Conservation (phyloP, 2,329 filamentous ascomycete genomes). For the Aspergillus melleus region DNA sequence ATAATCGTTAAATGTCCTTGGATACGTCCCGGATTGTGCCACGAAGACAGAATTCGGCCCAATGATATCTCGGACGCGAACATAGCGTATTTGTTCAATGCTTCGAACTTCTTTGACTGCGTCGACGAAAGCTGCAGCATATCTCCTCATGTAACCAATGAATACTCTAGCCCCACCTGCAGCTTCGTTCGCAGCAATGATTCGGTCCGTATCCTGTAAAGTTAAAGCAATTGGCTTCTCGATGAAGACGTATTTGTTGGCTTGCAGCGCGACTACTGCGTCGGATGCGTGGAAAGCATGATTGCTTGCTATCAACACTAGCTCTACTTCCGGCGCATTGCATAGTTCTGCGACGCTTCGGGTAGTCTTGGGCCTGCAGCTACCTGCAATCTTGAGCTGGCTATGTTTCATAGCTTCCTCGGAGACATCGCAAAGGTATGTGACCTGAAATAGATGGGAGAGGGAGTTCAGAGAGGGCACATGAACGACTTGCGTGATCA, state of each 20-base stretch:
- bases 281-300: slow-evolving; percentile 55
- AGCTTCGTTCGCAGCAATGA: slow-evolving; percentile 36
- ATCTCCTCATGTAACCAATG: slow-evolving; percentile 62
- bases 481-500: slow-evolving; percentile 53
- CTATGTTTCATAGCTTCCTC: slow-evolving; percentile 42
- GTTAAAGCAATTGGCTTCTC: slow-evolving; percentile 52
- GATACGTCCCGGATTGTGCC: slow-evolving; percentile 32
- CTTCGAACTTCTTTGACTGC: slow-evolving; percentile 53
- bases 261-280: slow-evolving; percentile 49
- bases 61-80: slow-evolving; percentile 51
- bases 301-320: slow-evolving; percentile 52
- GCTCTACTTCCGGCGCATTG: slow-evolving; percentile 46
- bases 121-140: slow-evolving; percentile 54
- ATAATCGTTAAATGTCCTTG: slow-evolving; percentile 46
- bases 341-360: slow-evolving; percentile 45
- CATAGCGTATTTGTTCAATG: slow-evolving; percentile 54
- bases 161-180: slow-evolving; percentile 46
- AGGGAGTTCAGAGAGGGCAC: slow-evolving; percentile 50
- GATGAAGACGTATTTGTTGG: slow-evolving; percentile 56
- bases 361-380: slow-evolving; percentile 31
- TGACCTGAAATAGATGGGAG: slow-evolving; percentile 46
- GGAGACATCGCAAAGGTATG: slow-evolving; percentile 56
- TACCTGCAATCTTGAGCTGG: slow-evolving; percentile 26
- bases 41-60: slow-evolving; percentile 50
- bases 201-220: slow-evolving; percentile 42